Evolutionary conservation across 352 stramenopile genomes (phyloP), one percentile per base, ranked within the genome.

Genomic region (Phytophthora syringae): DNA sequence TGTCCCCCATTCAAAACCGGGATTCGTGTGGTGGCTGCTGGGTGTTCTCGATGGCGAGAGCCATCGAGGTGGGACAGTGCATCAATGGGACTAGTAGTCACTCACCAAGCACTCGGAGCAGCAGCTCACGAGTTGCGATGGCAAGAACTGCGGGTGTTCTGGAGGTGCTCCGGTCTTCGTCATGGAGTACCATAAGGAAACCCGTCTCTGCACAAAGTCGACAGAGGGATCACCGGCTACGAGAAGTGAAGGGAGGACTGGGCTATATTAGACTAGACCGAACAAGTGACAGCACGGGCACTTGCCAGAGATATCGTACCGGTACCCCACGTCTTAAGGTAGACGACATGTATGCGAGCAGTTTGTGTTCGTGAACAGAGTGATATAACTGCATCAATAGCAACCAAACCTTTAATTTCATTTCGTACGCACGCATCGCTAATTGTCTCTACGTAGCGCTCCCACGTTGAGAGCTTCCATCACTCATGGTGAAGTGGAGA

Each of bases 11-110:
- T n/a, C 98, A 99, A 57, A 97, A 98, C 74, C 98, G 99, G 70
- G 97, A 94, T 5, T 65, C 84, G 10, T 99, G 97, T 70, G 97
- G 97, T 51, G 97, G 90, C 7, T 99, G 97, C 84, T 99, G 97
- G 97, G 92, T 94, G 2, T 99, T 99, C 81, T 97, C 95, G 10
- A 95, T 94, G 0, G 87, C 94, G 3, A 83, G 95, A 10, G 92
- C 88, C 1, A 74, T 98, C 6, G 95, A 99, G 73, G 92, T 90
- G 7, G 93, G 86, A 3, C 84, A 97, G 63, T 96, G 90, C 30
- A 89, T 98, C 22, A 60, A 75, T 0, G 70, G 66, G 93, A 81
- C 5, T 81, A 92, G 20, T 76, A 55, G 20, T 76, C 70, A n/a
- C 74, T 97, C 22, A 81, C 82, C 28, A 90, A 93, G 64, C 82